Conservation (phyloP, 2,329 filamentous ascomycete species). For the Uncinocarpus reesii region DNA sequence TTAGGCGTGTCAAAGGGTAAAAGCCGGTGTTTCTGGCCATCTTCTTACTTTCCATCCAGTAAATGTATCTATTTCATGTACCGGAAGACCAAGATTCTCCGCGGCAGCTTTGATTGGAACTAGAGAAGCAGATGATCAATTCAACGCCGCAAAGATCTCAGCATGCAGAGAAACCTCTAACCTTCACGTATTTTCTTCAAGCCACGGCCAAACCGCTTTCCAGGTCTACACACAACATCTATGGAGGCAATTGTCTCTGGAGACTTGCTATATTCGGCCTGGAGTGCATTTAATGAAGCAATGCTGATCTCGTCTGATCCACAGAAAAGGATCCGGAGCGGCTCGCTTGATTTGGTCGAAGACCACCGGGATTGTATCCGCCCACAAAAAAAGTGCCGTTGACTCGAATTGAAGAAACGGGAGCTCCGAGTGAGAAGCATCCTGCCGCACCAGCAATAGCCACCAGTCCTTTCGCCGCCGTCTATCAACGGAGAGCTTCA, state of each 20-base stretch:
- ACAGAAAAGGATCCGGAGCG: conserved; percentile 81
- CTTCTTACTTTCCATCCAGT: conserved; percentile 62
- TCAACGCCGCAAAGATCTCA: not conserved
- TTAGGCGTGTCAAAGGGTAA: conserved; percentile 17
- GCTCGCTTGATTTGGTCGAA: conserved; percentile 35
- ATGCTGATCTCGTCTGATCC: conserved; percentile 88
- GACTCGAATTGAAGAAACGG: not conserved
- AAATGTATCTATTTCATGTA: conserved; percentile 74
- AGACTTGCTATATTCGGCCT: conserved; percentile 47
- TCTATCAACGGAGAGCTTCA: not conserved
- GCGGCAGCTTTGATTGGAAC: conserved; percentile 65
- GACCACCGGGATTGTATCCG: conserved; percentile 16
- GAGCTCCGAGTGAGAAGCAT: conserved; percentile 1
- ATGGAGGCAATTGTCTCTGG: conserved; percentile 58
- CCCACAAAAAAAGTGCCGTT: not conserved
- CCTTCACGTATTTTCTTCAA: conserved; percentile 58
- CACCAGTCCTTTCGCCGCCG: not conserved
- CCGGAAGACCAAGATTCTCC: conserved; percentile 49
- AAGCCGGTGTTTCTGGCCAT: not conserved
- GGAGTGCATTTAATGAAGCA: conserved; percentile 59
- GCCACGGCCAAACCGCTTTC: conserved; percentile 67
- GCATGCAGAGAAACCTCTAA: conserved; percentile 24
- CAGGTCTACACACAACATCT: conserved; percentile 72
- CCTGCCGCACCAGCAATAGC: not conserved
- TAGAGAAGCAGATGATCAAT: too few relatives aligned